A percentile compares a stretch with the other conserved stretches of the same genome.
Evolutionary conservation across 805 yeast genomes (phyloP).

Genomic region (Candida caryicola): DNA sequence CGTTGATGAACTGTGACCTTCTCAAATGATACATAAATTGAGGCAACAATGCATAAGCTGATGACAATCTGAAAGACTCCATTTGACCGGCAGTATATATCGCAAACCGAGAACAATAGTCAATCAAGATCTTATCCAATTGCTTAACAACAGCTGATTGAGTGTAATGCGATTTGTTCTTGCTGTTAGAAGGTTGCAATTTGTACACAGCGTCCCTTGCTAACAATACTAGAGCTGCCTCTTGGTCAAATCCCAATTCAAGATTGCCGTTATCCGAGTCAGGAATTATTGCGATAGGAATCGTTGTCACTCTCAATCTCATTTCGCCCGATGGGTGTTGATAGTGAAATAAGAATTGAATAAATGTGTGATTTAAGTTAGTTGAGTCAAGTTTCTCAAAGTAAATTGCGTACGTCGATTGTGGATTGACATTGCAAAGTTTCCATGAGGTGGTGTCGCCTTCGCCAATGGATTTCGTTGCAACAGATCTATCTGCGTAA

Average conservation of each 20-base stretch:
- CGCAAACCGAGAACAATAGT: conserved; percentile 46
- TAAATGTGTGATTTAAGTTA: conserved; percentile 24
- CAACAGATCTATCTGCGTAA: conserved; percentile 22
- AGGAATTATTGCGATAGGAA: conserved; percentile 43
- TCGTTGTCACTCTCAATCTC: conserved; percentile 61
- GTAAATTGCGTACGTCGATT: conserved; percentile 56
- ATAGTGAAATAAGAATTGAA: conserved; percentile 59
- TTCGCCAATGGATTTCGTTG: conserved; percentile 43
- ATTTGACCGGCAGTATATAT: conserved; percentile 47
- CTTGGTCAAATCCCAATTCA: conserved; percentile 60
- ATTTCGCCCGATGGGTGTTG: conserved; percentile 59
- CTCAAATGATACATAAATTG: conserved; percentile 67
- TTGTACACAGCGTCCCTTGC: conserved; percentile 53
- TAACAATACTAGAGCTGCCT: conserved; percentile 61
- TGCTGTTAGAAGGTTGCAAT: conserved; percentile 22
- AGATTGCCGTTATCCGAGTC: conserved; percentile 40
- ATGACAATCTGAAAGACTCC: conserved; percentile 48
- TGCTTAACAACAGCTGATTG: conserved; percentile 42
- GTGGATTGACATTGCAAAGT: conserved; percentile 52
- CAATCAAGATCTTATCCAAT: conserved; percentile 47
- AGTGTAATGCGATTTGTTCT: conserved; percentile 18
- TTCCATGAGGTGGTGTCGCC: conserved; percentile 61
- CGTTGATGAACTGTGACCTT: conserved; percentile 62
- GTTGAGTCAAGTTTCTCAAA: conserved; percentile 48
- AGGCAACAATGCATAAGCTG: conserved; percentile 53